Evolutionary conservation across 2,329 filamentous ascomycete species (phyloP).

Genomic region (Alternaria triticina): DNA sequence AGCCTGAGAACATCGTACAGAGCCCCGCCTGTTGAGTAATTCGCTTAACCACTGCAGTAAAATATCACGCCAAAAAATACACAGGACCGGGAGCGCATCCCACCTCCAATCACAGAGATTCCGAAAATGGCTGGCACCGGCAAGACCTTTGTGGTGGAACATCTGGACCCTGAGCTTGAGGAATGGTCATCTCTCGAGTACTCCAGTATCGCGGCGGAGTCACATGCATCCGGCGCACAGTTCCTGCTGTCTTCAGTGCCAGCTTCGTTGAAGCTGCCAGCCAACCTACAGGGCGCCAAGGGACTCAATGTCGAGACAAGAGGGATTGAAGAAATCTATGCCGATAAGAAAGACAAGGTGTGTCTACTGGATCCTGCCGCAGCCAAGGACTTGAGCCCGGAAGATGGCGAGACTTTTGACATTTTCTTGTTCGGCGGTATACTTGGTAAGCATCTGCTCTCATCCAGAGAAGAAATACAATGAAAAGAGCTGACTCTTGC

Average conservation of each 20-base stretch:
- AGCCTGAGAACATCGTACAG: not conserved
- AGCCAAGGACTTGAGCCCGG: constrained; percentile 78
- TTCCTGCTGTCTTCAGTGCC: constrained; percentile 88
- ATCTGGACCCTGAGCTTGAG: constrained; percentile 93
- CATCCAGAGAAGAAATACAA: not conserved
- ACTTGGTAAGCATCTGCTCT: constrained; percentile 66
- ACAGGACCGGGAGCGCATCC: constrained; percentile 18
- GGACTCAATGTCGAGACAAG: constrained; percentile 75
- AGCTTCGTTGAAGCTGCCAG: constrained; percentile 64
- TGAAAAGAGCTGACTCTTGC: constrained; percentile 28
- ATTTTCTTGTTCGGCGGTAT: constrained; percentile 97
- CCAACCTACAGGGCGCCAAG: constrained; percentile 63
- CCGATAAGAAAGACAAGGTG: constrained; percentile 73
- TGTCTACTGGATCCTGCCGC: constrained; percentile 91
- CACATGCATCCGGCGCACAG: constrained; percentile 66
- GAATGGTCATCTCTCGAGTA: constrained; percentile 96
- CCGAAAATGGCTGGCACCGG: constrained; percentile 39
- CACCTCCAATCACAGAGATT: constrained; percentile 11
- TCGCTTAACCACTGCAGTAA: constrained; percentile 6
- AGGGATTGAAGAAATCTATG: constrained; percentile 84
- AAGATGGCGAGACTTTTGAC: constrained; percentile 83
- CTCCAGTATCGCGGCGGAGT: constrained; percentile 82
- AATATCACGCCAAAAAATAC: constrained; percentile 6
- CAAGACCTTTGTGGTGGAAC: constrained; percentile 92
- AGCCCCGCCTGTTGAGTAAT: not conserved